Conservation (phyloP, 257 asterid species). For the Cynanchum wilfordii region DNA sequence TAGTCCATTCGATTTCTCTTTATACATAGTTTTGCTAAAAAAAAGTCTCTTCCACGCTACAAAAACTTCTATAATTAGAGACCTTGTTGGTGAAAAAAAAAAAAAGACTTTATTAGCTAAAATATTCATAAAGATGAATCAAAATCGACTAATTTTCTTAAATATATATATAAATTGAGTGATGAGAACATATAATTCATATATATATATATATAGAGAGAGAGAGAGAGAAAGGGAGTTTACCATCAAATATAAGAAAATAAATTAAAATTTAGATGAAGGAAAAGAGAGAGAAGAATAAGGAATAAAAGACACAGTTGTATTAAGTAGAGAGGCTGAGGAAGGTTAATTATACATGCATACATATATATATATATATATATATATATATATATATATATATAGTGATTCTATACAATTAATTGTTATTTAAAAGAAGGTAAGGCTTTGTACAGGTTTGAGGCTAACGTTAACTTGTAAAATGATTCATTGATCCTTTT, state of each 20-base stretch:
- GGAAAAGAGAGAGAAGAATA: background rate
- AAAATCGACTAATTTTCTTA: no score
- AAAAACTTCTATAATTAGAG: no score
- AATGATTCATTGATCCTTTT: slow-evolving; percentile 5
- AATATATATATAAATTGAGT: no score
- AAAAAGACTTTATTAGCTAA: no score
- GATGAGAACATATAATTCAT: background rate
- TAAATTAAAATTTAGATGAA: background rate
- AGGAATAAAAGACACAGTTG: background rate
- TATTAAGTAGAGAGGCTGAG: background rate
- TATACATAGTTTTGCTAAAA: no score
- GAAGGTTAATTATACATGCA: background rate
- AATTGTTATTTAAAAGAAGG: background rate
- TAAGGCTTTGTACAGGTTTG: slow-evolving; percentile 9
- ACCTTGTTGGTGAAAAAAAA: no score
- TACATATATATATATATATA: background rate
- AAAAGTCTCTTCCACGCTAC: no score
- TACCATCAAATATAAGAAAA: background rate
- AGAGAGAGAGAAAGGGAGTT: background rate
- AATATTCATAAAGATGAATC: no score
- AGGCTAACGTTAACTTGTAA: slow-evolving; percentile 22
- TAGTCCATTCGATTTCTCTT: no score
- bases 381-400: background rate
- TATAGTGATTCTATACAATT: no score
- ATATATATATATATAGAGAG: no score